Percentiles rank a stretch among this genome's conserved stretches.
Evolutionary conservation across 108 stramenopile species (phyloP).

Genomic region (Pseudonitzschia multiseries): DNA sequence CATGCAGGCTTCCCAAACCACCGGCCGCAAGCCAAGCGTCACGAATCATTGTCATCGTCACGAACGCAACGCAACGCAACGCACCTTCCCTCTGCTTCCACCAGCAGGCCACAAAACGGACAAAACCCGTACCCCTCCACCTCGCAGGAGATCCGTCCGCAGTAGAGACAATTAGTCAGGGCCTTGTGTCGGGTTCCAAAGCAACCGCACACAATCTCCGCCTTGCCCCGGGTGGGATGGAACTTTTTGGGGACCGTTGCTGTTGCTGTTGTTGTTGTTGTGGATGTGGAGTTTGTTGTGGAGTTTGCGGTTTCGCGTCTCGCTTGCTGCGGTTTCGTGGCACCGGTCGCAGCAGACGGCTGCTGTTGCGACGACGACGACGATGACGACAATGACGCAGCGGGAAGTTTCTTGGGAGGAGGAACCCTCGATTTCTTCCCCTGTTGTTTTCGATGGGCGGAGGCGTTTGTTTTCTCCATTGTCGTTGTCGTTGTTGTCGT

Average conservation of each 20-base stretch:
- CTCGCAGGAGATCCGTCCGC: constrained; percentile 56
- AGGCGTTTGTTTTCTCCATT: constrained; percentile 8
- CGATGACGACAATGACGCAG: too few relatives aligned
- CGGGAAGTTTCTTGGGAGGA: constrained; percentile 26
- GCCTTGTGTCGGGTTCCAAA: constrained; percentile 53
- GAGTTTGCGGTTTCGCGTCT: background rate
- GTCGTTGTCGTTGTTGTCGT: constrained; percentile 9
- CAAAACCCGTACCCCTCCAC: constrained; percentile 61
- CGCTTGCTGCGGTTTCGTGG: background rate
- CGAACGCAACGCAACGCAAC: too few relatives aligned
- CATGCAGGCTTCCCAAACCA: too few relatives aligned
- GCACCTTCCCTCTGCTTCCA: constrained; percentile 17
- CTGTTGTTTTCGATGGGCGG: background rate
- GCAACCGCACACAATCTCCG: constrained; percentile 54
- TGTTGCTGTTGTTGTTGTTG: constrained; percentile 3
- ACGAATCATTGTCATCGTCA: too few relatives aligned
- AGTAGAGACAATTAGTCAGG: constrained; percentile 60
- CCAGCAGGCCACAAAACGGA: constrained; percentile 49
- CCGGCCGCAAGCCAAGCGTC: too few relatives aligned
- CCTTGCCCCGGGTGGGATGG: constrained; percentile 33
- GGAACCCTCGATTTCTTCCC: constrained; percentile 18
- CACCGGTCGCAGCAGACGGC: background rate
- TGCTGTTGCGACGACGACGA: background rate
- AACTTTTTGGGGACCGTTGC: constrained; percentile 5
- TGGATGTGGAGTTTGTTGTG: background rate